Base-by-base conservation (phyloP, 2,329 filamentous ascomycete genomes). In the Xylariaceae sp. region DNA sequence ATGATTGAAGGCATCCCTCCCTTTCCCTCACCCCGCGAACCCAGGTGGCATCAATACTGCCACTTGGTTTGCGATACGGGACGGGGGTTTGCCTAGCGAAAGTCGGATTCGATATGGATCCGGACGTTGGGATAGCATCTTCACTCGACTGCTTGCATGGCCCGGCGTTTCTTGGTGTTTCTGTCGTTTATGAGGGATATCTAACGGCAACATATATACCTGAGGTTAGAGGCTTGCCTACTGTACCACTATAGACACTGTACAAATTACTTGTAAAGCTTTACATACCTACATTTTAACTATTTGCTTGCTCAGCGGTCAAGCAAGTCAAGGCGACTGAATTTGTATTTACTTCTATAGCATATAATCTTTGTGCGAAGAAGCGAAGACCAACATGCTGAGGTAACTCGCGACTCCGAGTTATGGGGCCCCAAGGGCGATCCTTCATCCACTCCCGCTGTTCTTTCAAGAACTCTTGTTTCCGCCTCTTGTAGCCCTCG, bases 101-200 rank as follows among this genome's bases (percentile, higher is more conserved):
- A 11, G 6, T 24, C 21, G 21, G 21, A 24, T 24, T 24, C 21
- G 11, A 24, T 43, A 38, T 30, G 30, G 31, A 36, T 47, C 48
- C 29, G 17, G 36, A 60, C 34, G 26, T 30, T 36, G 28, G 55
- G 59, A 64, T 61, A 65, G 65, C 64, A 70, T 72, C 68, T 71
- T 72, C 68, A 71, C 69, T 72, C 68, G 66, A 68, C 61, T 67
- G n/a, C 60, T 59, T 60, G 69, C 69, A 72, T 73, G 69, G 68
- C 66, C 53, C 29, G 69, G 69, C 68, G 68, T 72, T 71, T 59
- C 24, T 41, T 15, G 52, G 49, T 48, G 40, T 51, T 53, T 47
- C 17, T 31, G 43, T 43, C 36, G 33, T 44, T 46, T 43, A 36
- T 31, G 36, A n/a, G 31, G 35, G 27, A 34, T 39, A 42, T 46